Conservation (phyloP, 306 rosid species). For the Casuarina glauca region DNA sequence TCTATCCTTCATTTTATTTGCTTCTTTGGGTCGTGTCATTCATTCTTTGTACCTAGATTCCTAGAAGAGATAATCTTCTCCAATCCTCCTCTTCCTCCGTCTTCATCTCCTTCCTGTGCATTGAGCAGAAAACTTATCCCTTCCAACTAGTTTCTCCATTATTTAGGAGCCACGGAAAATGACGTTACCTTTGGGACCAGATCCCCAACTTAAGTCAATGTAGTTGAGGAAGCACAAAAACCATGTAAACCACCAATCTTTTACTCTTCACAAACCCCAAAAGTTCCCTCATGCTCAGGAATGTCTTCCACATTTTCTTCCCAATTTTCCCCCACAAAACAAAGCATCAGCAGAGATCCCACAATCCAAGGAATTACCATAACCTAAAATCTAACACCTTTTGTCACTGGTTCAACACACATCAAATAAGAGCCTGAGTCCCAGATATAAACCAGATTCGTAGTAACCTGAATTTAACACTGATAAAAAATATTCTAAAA, state of each 20-base stretch:
- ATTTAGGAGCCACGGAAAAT: background rate
- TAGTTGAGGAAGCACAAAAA: background rate
- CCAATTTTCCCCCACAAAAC: background rate
- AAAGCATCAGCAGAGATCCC: background rate
- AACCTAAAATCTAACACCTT: background rate
- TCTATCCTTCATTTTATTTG: background rate
- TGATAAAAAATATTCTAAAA: background rate
- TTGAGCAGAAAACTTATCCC: background rate
- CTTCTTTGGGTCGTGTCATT: background rate
- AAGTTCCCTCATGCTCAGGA: background rate
- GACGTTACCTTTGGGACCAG: background rate
- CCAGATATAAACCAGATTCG: background rate
- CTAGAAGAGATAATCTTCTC: background rate
- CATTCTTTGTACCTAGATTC: background rate
- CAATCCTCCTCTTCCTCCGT: background rate
- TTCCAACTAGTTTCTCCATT: background rate
- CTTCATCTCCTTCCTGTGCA: background rate
- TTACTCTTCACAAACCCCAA: background rate
- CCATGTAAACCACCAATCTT: background rate
- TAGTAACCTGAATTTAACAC: slow-evolving; percentile 5
- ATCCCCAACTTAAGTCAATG: background rate
- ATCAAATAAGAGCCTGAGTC: background rate
- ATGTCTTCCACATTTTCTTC: background rate
- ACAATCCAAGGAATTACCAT: background rate
- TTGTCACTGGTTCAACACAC: background rate